Evolutionary conservation across 345 rosid species (phyloP).

Genomic region (Acer negundo): DNA sequence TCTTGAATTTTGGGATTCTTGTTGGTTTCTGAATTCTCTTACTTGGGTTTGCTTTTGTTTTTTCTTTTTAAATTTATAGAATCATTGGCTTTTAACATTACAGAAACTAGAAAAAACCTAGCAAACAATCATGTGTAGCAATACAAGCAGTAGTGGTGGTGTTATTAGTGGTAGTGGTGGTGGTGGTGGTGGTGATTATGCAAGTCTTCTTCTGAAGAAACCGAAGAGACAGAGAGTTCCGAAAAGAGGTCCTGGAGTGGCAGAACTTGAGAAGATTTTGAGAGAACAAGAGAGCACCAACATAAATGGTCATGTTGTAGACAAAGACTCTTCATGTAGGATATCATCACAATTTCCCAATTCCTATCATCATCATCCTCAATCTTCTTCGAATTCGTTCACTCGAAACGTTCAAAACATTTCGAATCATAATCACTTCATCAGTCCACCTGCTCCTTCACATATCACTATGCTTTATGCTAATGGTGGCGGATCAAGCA

Average conservation of each 20-base stretch:
- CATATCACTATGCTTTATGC: conserved; percentile 10
- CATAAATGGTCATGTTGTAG: neutral
- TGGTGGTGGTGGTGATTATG: conserved; percentile 23
- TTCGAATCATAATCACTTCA: conserved; percentile 12
- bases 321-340: conserved; percentile 11
- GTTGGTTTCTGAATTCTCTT: conserved; percentile 28
- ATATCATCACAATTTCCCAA: conserved; percentile 3
- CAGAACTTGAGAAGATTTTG: conserved; percentile 78
- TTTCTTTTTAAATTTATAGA: conserved; percentile 23
- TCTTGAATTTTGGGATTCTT: conserved; percentile 40
- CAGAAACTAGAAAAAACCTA: neutral
- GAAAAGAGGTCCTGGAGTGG: conserved; percentile 81
- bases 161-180: neutral
- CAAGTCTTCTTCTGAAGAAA: conserved; percentile 41
- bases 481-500: conserved; percentile 29
- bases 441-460: conserved; percentile 15
- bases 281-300: conserved; percentile 50
- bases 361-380: neutral
- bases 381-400: conserved; percentile 1
- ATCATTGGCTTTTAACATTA: conserved; percentile 18
- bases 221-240: conserved; percentile 48
- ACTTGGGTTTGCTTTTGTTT: conserved; percentile 19
- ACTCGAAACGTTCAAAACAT: conserved; percentile 13
- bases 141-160: conserved; percentile 36
- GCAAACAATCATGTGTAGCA: conserved; percentile 48